phyloP scores from a whole-genome alignment of 2,329 filamentous ascomycete species.

The Phoma sp. region DNA sequence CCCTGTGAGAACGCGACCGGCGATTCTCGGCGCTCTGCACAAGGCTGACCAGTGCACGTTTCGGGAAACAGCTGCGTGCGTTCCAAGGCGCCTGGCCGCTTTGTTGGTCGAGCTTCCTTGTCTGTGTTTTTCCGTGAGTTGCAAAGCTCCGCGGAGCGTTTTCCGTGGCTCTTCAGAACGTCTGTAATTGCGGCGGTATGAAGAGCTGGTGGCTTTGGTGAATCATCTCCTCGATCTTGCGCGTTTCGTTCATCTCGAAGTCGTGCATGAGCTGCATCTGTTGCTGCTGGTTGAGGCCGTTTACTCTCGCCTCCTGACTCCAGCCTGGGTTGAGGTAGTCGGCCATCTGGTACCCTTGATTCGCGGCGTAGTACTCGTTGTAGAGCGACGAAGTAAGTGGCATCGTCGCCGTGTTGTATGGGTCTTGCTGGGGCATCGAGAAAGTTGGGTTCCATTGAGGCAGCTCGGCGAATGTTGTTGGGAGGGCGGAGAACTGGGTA shows the following conservation, averaged over 20 bases:
- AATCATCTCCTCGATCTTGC: constrained; percentile 51
- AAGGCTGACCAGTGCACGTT: constrained; percentile 1
- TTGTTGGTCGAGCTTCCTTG: constrained; percentile 1
- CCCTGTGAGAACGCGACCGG: neutral
- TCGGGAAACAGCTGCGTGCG: neutral
- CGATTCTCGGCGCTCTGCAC: constrained; percentile 4
- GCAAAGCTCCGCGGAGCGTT: neutral
- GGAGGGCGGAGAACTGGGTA: constrained; percentile 41
- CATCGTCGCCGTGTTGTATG: constrained; percentile 32
- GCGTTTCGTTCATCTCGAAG: constrained; percentile 64
- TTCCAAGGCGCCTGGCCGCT: neutral
- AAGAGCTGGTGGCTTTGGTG: constrained; percentile 50
- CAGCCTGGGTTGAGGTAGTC: constrained; percentile 65
- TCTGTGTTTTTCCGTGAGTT: neutral
- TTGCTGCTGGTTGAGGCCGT: constrained; percentile 75
- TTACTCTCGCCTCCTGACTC: constrained; percentile 50
- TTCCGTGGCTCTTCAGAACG: constrained; percentile 28
- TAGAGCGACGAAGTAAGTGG: constrained; percentile 39
- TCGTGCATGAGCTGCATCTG: constrained; percentile 83
- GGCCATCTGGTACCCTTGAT: constrained; percentile 45
- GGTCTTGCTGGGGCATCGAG: constrained; percentile 41
- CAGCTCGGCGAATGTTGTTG: constrained; percentile 47
- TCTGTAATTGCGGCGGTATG: constrained; percentile 36
- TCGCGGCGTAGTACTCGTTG: constrained; percentile 44
- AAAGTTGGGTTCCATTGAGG: constrained; percentile 48